Conservation (phyloP, 108 stramenopile species). For the Seminavis robusta region DNA sequence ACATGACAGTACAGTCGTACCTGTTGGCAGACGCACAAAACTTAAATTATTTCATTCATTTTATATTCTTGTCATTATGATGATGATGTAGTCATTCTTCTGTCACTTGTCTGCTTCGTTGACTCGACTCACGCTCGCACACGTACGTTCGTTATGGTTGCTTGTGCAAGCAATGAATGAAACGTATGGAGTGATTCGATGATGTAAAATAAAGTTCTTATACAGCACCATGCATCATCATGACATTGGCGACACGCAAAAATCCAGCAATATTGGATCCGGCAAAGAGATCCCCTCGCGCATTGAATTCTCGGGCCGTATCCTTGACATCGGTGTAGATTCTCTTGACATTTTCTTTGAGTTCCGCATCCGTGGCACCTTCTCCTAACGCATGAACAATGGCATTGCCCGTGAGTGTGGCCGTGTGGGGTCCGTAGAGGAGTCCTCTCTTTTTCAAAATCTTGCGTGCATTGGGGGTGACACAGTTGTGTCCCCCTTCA, state of each 20-base stretch:
- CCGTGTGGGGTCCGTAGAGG: slow-evolving; percentile 84
- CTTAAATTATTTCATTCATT: too few species aligned
- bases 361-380: slow-evolving; percentile 63
- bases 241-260: slow-evolving; percentile 92
- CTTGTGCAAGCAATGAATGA: too few species aligned
- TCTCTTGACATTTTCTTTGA: slow-evolving; percentile 67
- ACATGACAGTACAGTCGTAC: too few species aligned
- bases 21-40: too few species aligned
- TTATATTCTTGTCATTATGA: too few species aligned
- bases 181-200: too few species aligned
- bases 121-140: too few species aligned
- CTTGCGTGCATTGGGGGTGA: slow-evolving; percentile 65
- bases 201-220: too few species aligned
- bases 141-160: too few species aligned
- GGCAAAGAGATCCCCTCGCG: slow-evolving; percentile 86
- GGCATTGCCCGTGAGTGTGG: slow-evolving; percentile 83
- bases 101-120: too few species aligned
- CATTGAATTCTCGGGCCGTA: slow-evolving; percentile 94
- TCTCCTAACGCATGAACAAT: slow-evolving; percentile 77
- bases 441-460: slow-evolving; percentile 85
- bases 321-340: slow-evolving; percentile 87
- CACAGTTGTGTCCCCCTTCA: slow-evolving; percentile 86
- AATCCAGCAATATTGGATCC: slow-evolving; percentile 94
- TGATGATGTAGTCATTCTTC: too few species aligned
- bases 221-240: slow-evolving; percentile 94